These are phyloP conservation scores for Pleurotus cornucopiae DNA, from an alignment of 768 basidiomycete species.

Conservation along the genomic window DNA sequence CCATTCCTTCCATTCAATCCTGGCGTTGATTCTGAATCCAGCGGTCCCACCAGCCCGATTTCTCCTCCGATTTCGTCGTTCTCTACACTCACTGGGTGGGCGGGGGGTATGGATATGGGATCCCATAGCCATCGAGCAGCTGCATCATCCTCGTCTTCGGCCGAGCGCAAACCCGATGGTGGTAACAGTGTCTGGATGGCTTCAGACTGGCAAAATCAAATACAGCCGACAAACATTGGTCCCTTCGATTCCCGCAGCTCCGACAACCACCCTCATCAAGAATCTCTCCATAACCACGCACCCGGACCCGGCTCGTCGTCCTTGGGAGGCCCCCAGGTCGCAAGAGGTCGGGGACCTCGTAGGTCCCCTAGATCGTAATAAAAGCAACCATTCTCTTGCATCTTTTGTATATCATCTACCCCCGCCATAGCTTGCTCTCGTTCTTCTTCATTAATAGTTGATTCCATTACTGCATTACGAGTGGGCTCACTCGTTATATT, in stretches of 20 bases:
- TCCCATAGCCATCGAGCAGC: background rate
- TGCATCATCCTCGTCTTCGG: background rate
- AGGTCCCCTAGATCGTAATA: no score
- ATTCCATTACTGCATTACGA: no score
- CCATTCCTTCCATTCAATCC: conserved; percentile 21
- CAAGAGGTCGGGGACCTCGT: background rate
- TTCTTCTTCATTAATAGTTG: no score
- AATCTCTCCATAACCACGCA: background rate
- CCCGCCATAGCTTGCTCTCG: no score
- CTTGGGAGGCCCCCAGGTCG: background rate
- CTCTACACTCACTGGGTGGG: conserved; percentile 35
- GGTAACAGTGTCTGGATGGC: background rate
- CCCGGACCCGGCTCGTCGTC: background rate
- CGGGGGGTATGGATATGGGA: conserved; percentile 18
- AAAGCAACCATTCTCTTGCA: no score
- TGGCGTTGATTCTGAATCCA: background rate
- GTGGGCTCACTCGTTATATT: no score
- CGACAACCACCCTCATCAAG: background rate
- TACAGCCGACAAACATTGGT: background rate
- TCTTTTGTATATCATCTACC: no score
- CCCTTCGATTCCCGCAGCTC: background rate
- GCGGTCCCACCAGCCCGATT: conserved; percentile 4
- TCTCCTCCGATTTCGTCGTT: conserved; percentile 24
- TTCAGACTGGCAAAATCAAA: background rate
- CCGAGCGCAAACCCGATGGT: background rate